A percentile compares a stretch with the other conserved stretches of the same genome.
These are phyloP conservation scores for Podaxis mareebaensis DNA, from an alignment of 768 basidiomycete genomes.

Conservation along the genomic window DNA sequence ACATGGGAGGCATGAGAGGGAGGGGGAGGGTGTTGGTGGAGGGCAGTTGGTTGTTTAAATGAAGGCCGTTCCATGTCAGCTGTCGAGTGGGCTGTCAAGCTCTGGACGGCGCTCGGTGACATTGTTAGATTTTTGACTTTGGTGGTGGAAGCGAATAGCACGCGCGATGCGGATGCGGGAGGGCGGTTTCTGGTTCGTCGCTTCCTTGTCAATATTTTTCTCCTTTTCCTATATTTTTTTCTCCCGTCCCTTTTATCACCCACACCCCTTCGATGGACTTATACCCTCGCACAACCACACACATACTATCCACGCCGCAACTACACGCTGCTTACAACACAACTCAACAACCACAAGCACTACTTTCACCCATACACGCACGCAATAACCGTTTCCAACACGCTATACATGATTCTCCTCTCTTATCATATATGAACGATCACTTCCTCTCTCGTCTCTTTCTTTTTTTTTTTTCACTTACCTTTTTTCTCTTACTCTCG, in stretches of 20 bases:
- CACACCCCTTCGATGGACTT: not conserved
- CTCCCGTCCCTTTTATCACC: not conserved
- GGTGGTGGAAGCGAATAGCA: not conserved
- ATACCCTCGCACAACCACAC: not conserved
- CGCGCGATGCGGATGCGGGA: not conserved
- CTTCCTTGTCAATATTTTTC: not conserved
- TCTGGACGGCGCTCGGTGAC: not conserved
- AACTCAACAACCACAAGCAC: not conserved
- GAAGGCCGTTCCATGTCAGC: not conserved
- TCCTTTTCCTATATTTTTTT: not conserved
- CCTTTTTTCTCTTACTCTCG: not conserved
- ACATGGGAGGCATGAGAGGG: not conserved
- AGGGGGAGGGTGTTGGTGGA: not conserved
- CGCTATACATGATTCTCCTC: not conserved
- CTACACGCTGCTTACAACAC: not conserved
- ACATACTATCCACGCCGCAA: not conserved
- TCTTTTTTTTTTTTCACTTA: not conserved
- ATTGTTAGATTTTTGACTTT: not conserved
- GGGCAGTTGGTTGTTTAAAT: conserved; percentile 3
- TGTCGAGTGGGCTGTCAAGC: not conserved
- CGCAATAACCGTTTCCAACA: not conserved
- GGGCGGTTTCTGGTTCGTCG: not conserved
- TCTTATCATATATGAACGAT: not conserved
- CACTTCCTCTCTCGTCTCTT: not conserved
- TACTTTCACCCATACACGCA: not conserved